Percentiles rank a stretch among this genome's conserved stretches.
Conservation (phyloP, 108 stramenopile genomes). For the Cyclotella sp. region DNA sequence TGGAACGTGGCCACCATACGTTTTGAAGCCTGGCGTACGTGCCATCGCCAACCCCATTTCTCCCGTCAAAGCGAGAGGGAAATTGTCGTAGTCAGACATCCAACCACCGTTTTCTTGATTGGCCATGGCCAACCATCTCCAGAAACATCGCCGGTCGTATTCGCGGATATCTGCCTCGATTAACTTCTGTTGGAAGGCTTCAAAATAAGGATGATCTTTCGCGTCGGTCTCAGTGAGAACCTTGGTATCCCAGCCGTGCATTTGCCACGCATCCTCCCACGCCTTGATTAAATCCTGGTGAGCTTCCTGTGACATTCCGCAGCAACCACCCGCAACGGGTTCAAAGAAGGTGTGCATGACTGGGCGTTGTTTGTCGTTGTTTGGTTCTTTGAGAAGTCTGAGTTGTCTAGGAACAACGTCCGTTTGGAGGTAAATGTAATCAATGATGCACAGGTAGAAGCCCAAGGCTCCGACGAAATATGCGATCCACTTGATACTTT, state of each 20-base stretch:
- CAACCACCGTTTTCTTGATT: background rate
- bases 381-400: too few species aligned
- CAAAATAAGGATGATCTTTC: conserved; percentile 14
- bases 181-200: background rate
- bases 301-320: conserved; percentile 23
- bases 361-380: background rate
- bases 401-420: too few species aligned
- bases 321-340: conserved; percentile 25
- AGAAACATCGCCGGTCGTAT: conserved; percentile 28
- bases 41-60: background rate
- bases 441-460: too few species aligned
- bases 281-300: conserved; percentile 15
- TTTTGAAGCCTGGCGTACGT: background rate
- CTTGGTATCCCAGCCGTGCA: conserved; percentile 17
- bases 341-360: conserved; percentile 30
- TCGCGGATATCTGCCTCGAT: conserved; percentile 12
- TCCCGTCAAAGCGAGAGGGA: conserved; percentile 4
- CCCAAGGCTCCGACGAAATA: too few species aligned
- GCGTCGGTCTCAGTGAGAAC: conserved; percentile 18
- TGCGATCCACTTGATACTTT: too few species aligned
- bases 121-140: conserved; percentile 6
- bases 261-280: conserved; percentile 13
- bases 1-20: background rate
- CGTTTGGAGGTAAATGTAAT: too few species aligned
- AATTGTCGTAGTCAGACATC: conserved; percentile 8